These are phyloP conservation scores for Arachnomyces sp. DNA, from an alignment of 2,329 filamentous ascomycete species.

Conservation along the genomic window DNA sequence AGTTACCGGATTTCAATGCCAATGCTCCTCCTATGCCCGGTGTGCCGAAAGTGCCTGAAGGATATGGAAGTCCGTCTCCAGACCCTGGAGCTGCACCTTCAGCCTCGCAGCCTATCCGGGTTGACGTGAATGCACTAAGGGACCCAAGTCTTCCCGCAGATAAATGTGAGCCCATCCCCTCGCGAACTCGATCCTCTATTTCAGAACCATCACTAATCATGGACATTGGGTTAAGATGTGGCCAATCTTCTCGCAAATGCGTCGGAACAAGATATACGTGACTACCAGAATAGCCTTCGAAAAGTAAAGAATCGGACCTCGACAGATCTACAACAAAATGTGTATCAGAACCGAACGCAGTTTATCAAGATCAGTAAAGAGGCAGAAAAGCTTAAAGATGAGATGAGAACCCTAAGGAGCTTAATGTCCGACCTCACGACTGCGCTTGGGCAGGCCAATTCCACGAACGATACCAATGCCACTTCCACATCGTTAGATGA, in stretches of 20 bases:
- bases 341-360: constrained; percentile 93
- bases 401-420: constrained; percentile 85
- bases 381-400: constrained; percentile 91
- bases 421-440: constrained; percentile 88
- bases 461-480: constrained; percentile 47
- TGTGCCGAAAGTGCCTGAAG: constrained; percentile 51
- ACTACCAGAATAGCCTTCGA: constrained; percentile 68
- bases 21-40: constrained; percentile 65
- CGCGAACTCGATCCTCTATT: background rate
- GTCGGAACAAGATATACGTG: constrained; percentile 76
- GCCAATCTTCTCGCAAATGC: constrained; percentile 70
- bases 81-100: constrained; percentile 41
- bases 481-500: constrained; percentile 48
- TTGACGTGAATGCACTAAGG: constrained; percentile 70
- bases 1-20: constrained; percentile 60
- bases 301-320: constrained; percentile 72
- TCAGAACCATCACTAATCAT: background rate
- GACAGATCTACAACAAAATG: constrained; percentile 82
- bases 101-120: constrained; percentile 52
- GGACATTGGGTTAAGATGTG: constrained; percentile 28
- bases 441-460: constrained; percentile 46
- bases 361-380: constrained; percentile 99
- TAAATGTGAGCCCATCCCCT: constrained; percentile 51
- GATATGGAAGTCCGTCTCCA: constrained; percentile 44
- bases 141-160: constrained; percentile 75